A percentile compares a stretch with the other conserved stretches of the same genome.
These are phyloP conservation scores for Colletotrichum cuscutae DNA, from an alignment of 2,329 filamentous ascomycete species.

Conservation along the genomic window DNA sequence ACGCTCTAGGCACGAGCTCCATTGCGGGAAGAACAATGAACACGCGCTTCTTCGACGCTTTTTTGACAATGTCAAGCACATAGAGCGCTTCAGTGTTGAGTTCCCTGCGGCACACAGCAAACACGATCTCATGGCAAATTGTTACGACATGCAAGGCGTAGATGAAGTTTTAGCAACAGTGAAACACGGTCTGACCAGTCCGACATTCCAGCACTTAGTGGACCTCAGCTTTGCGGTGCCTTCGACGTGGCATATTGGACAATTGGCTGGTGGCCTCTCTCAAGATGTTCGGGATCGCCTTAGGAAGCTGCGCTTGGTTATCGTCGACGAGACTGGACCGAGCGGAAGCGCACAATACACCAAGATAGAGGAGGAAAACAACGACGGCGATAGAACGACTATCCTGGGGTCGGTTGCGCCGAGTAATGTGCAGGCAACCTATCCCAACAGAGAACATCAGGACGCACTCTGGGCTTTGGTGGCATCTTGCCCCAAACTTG, in stretches of 20 bases:
- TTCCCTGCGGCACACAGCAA: not conserved
- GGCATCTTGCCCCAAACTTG: conserved; percentile 7
- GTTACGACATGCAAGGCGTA: conserved; percentile 18
- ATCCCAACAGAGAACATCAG: conserved; percentile 21
- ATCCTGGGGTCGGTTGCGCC: not conserved
- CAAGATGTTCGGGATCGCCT: conserved; percentile 6
- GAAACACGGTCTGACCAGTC: not conserved
- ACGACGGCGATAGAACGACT: not conserved
- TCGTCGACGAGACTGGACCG: conserved; percentile 20
- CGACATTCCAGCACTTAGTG: not conserved
- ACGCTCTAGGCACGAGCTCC: not conserved
- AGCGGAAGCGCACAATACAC: not conserved
- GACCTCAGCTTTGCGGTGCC: conserved; percentile 19
- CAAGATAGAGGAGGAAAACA: not conserved
- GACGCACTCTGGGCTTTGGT: conserved; percentile 12
- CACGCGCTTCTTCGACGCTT: not conserved
- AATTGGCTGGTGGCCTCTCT: not conserved
- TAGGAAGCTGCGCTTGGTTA: not conserved
- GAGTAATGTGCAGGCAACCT: conserved; percentile 15
- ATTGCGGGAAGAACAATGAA: conserved; percentile 10
- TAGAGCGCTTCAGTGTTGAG: conserved; percentile 1
- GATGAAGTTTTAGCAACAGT: not conserved
- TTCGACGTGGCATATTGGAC: conserved; percentile 10
- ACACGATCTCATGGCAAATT: not conserved
- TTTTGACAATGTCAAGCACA: not conserved